Percentiles rank a stretch among this genome's conserved stretches.
These are phyloP conservation scores for Geotrichum aggregatum DNA, from an alignment of 1,139 yeast genomes.

Conservation along the genomic window DNA sequence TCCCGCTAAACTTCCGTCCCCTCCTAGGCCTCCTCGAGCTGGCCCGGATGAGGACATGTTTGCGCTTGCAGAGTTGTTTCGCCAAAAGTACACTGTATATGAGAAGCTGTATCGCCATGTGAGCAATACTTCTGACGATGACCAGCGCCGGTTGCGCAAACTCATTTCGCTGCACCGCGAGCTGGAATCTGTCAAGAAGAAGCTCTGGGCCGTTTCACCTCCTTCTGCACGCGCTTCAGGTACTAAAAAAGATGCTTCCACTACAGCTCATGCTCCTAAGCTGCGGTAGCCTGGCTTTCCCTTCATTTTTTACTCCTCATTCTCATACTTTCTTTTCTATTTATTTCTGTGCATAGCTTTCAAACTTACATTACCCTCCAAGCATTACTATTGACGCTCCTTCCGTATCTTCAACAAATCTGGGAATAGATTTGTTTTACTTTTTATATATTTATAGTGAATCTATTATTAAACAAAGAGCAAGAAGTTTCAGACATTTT, in stretches of 20 bases:
- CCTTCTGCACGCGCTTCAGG: background rate
- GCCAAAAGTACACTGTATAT: slow-evolving; percentile 38
- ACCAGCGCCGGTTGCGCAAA: slow-evolving; percentile 25
- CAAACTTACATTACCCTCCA: background rate
- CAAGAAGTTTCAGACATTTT: background rate
- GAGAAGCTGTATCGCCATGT: slow-evolving; percentile 35
- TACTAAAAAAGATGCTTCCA: background rate
- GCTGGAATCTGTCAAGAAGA: slow-evolving; percentile 39
- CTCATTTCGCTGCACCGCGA: slow-evolving; percentile 40
- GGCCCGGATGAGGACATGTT: slow-evolving; percentile 33
- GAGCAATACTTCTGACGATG: slow-evolving; percentile 26
- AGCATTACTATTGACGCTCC: background rate
- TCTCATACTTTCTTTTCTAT: background rate
- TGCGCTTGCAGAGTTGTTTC: slow-evolving; percentile 39
- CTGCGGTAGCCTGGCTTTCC: background rate
- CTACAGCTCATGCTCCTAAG: too few species aligned
- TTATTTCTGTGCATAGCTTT: background rate
- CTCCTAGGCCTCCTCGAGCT: slow-evolving; percentile 4
- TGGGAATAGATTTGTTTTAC: background rate
- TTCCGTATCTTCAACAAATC: background rate
- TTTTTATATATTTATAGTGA: background rate
- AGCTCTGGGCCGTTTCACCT: slow-evolving; percentile 35
- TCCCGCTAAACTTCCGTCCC: slow-evolving; percentile 7
- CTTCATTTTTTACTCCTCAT: background rate
- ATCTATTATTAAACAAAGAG: background rate